Percentiles rank a stretch among this genome's conserved stretches.
These are phyloP conservation scores for Fusarium citri DNA, from an alignment of 2,329 filamentous ascomycete genomes.

Conservation along the genomic window DNA sequence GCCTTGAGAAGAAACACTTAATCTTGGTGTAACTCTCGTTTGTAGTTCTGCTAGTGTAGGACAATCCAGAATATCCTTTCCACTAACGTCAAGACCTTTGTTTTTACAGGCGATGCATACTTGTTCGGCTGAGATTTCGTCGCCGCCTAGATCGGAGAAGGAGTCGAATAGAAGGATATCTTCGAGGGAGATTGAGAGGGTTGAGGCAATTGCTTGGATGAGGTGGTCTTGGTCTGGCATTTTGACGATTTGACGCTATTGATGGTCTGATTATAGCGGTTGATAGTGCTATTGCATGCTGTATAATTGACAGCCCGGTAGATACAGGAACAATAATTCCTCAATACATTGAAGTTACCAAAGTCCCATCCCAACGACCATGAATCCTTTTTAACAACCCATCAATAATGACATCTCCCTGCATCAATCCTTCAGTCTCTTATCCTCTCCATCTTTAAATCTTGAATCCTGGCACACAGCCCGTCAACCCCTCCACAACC, in stretches of 20 bases:
- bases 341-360: neutral
- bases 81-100: conserved; percentile 50
- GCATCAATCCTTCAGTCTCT: conserved; percentile 4
- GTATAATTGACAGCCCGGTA: neutral
- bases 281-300: neutral
- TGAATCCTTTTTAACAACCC: conserved; percentile 2
- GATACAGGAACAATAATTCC: neutral
- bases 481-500: neutral
- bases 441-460: conserved; percentile 10
- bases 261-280: neutral
- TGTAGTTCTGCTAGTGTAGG: conserved; percentile 60
- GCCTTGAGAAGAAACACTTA: neutral
- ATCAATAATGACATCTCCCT: conserved; percentile 9
- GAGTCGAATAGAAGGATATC: conserved; percentile 55
- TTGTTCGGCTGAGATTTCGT: conserved; percentile 49
- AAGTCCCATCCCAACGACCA: neutral
- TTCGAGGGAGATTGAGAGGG: conserved; percentile 50
- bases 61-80: conserved; percentile 57
- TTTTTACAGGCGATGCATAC: conserved; percentile 33
- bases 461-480: conserved; percentile 11
- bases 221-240: conserved; percentile 46
- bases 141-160: conserved; percentile 59
- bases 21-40: conserved; percentile 49
- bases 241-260: neutral
- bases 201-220: conserved; percentile 51